Base-by-base conservation (phyloP, 2,329 filamentous ascomycete genomes). In the Annulohypoxylon truncatum region DNA sequence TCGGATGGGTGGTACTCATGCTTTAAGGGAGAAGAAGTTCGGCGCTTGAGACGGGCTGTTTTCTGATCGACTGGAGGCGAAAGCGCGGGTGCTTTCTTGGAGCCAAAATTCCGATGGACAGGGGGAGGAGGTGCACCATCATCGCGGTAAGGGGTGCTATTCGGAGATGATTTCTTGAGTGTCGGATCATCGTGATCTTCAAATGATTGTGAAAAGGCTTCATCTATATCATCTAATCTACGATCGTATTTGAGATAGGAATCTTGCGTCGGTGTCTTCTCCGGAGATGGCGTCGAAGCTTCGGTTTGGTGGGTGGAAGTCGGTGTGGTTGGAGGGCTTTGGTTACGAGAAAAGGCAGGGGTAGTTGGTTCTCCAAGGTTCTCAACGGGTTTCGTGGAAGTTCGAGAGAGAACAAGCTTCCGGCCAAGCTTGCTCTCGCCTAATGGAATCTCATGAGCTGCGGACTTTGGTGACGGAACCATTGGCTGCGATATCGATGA, bases 1-100 rank as follows among this genome's bases (percentile, higher is more conserved):
- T 90, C 87, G 0, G 96, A 98, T 12, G 95, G 95, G 68, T 94
- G 90, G 74, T 97, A 99, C 80, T 99, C 95, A 76, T 98, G 95
- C 81, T 99, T 99, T 52, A 99, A 83, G 0, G 96, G 96, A 1
- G 96, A 99, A 0, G 96, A 98, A 1, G 89, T 91, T 15, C 94
- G 89, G 46, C 94, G 88, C 75, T 90, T 87, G 20, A 87, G 70
- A 77, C 77, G 84, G 69, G 77, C 77, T 71, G 67, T 81, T 73
- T 60, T 79, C 71, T 72, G 78, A 72, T 81, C 89, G 74, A 75
- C 82, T 75, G 77, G 89, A 70, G 76, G 83, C 61, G 64, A 82
- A 79, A 74, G 81, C 77, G 68, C 75, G 51, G 76, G 73, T 69
- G 79, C 67, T 66, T 81, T 77, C 70, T 82, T 78, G 47, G 79